Base-by-base conservation (phyloP, 2,329 filamentous ascomycete genomes). In the Colletotrichum tabaci region DNA sequence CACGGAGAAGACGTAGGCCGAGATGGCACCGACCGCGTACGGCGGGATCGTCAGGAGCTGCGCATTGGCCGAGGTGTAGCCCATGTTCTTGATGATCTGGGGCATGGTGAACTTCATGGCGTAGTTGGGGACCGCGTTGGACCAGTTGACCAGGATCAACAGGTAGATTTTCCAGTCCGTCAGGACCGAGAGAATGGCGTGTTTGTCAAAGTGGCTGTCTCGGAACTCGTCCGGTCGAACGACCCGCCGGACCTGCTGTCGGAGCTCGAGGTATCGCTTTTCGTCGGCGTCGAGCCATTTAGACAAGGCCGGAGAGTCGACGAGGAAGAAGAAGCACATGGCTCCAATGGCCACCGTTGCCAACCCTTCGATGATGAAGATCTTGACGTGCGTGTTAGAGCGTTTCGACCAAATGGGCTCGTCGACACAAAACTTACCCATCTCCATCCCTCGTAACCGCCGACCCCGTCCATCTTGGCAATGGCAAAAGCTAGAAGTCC, bases 331-430 rank as follows among this genome's bases (percentile, higher is more conserved):
- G 76, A 84, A 84, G 77, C 84, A 85, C 44, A 76, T 71, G 62
- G 80, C 55, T 2, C 79, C 81, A 10, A 84, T 75, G n/a, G 76
- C 40, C 0, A 85, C 79, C 5, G 85, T 85, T 1, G 81, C 68
- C 1, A 85, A 73, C 1, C 87, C 87, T 74, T 89, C 87, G 3
- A 89, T 78, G 56, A 89, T 85, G 71, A 89, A 89, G 38, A 87
- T 87, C 85, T 79, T 26, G 15, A 38, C 5, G 4, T 40, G 68
- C 5, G 8, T 40, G 68, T 74, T 4, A 71, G 56, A 2, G 47
- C 13, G 2, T 13, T 15, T 65, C 4, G 9, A 23, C 3, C 21
- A 26, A 42, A 13, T 12, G 12, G 12, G 10, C 2, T 2, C 2
- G 13, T 13, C 16, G 21, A 12, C 7, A 13, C 47, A 12, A 1